Base-by-base conservation (phyloP, 2,329 filamentous ascomycete genomes). In the Colletotrichum sp. region DNA sequence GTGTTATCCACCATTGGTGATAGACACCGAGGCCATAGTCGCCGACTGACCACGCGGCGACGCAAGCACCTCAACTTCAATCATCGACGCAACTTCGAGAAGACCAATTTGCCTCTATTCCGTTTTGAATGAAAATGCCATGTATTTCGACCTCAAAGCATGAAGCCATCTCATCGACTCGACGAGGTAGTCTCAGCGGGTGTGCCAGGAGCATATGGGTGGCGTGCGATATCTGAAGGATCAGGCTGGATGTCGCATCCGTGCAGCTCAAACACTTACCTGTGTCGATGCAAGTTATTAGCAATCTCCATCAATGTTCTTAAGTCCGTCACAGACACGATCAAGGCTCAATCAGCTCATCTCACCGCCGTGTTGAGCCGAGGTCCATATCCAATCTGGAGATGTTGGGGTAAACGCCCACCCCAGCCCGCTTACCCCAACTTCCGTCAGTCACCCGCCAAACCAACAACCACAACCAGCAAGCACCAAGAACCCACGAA, bases 301-400 rank as follows among this genome's bases (percentile, higher is more conserved):
- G n/a, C n/a, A 52, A 52, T 52, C 44, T 21, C n/a, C n/a, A 52
- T 52, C 10, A 8, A 4, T 8, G 5, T 13, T 21, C 4, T 52
- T 52, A 52, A 21, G 6, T 8, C 44, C n/a, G 1, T 21, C 44
- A 49, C 44, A 21, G 44, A 52, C n/a, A 0, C 44, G 44, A 21
- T 21, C n/a, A 63, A 63, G 55, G 55, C 55, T 59, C 24, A 59
- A 24, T 26, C 55, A 12, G 24, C 15, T 28, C 7, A 59, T 0
- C 26, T 21, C 15, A 6, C 55, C 55, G 12, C 2, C 26, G 24
- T 59, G 12, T 10, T n/a, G 59, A 34, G 59, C 59, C 59, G 59
- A 63, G 59, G 59, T 63, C 59, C 30, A 63, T 21, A 24, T 63
- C n/a, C 59, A 34, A 63, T 21, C 59, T 34, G n/a, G 32, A 30